Conservation (phyloP, 306 rosid genomes). For the Alnus glutinosa region DNA sequence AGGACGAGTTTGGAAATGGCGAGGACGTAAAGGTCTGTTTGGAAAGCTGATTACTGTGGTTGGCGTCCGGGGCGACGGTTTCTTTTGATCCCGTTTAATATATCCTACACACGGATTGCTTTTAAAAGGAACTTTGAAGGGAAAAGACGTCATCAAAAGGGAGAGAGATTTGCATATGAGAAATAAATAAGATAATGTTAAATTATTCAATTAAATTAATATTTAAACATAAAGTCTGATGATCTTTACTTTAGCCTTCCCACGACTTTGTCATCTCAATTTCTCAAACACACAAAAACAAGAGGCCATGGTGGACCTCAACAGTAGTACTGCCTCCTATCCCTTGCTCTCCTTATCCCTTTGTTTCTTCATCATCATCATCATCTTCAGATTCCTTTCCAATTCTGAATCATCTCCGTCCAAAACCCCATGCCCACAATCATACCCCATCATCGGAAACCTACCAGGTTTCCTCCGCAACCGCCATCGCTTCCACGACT, state of each 20-base stretch:
- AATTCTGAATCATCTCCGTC: neutral
- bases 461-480: constrained; percentile 12
- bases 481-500: constrained; percentile 31
- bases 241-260: too few species aligned
- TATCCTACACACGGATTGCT: neutral
- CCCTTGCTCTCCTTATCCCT: neutral
- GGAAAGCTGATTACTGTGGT: neutral
- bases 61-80: neutral
- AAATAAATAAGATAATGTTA: too few species aligned
- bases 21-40: neutral
- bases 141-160: too few species aligned
- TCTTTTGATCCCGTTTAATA: neutral
- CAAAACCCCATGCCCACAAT: constrained; percentile 20
- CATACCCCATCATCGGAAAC: constrained; percentile 29
- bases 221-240: too few species aligned
- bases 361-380: neutral
- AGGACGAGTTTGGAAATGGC: neutral
- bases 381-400: constrained; percentile 3
- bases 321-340: neutral
- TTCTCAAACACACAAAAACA: neutral
- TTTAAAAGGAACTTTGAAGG: too few species aligned
- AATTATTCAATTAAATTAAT: too few species aligned
- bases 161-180: too few species aligned
- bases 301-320: neutral
- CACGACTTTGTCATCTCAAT: too few species aligned